These are phyloP conservation scores for Cadophora sp. DNA, from an alignment of 2,329 filamentous ascomycete genomes.

Conservation along the genomic window DNA sequence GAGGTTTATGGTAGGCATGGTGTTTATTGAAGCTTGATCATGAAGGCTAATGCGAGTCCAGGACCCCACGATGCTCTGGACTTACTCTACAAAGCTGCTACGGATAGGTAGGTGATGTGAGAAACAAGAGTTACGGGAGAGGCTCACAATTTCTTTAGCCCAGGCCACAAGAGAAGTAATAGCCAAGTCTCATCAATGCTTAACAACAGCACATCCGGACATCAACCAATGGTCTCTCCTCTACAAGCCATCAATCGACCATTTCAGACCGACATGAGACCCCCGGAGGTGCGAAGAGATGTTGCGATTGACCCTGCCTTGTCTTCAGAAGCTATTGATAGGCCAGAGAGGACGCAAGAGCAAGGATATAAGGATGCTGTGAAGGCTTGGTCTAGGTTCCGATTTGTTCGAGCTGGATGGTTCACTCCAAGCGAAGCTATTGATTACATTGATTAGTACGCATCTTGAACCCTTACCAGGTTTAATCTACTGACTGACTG, in stretches of 20 bases:
- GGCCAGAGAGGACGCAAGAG: conserved; percentile 47
- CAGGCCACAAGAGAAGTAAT: conserved; percentile 44
- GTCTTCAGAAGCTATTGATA: conserved; percentile 27
- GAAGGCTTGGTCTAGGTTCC: conserved; percentile 87
- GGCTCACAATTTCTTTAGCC: conserved; percentile 20
- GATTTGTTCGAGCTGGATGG: conserved; percentile 97
- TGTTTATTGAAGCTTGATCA: background rate
- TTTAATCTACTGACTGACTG: conserved; percentile 27
- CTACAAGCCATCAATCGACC: conserved; percentile 28
- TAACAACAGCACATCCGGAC: conserved; percentile 25
- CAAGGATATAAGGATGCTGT: conserved; percentile 73
- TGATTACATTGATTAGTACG: conserved; percentile 89
- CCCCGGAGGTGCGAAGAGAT: conserved; percentile 33
- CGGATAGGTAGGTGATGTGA: conserved; percentile 51
- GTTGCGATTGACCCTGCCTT: conserved; percentile 41
- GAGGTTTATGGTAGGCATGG: conserved; percentile 71
- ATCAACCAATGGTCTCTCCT: conserved; percentile 32
- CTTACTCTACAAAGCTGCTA: conserved; percentile 86
- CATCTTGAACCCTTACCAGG: conserved; percentile 23
- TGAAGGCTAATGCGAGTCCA: conserved; percentile 5
- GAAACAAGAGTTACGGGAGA: background rate
- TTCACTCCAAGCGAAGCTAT: conserved; percentile 94
- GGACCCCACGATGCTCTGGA: conserved; percentile 90
- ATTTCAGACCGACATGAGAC: conserved; percentile 37
- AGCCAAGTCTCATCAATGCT: conserved; percentile 39